Conservation (phyloP, 352 stramenopile genomes). For the Phytopythium montanum region DNA sequence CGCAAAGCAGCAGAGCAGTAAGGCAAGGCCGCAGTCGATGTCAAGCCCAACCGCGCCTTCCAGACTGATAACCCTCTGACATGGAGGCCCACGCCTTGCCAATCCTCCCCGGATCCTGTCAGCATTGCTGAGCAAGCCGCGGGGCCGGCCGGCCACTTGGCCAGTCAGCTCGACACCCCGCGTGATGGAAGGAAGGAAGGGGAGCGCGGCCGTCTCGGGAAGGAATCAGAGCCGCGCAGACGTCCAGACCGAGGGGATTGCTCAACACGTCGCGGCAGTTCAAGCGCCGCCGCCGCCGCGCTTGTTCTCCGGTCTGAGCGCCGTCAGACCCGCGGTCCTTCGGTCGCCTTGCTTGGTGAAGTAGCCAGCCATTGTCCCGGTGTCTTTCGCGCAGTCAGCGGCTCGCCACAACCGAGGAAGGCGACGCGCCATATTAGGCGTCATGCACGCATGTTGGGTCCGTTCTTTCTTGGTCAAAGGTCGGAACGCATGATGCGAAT, state of each 20-base stretch:
- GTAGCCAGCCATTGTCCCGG: too few relatives aligned
- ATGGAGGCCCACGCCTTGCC: constrained; percentile 4
- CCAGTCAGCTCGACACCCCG: neutral
- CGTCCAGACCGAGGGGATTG: neutral
- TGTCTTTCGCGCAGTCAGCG: too few relatives aligned
- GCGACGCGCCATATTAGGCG: too few relatives aligned
- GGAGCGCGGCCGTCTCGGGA: neutral
- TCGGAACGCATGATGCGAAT: neutral
- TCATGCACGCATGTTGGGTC: neutral
- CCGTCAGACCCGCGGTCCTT: neutral
- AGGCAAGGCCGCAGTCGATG: neutral
- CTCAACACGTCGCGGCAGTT: neutral
- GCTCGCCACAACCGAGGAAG: too few relatives aligned
- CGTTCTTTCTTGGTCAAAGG: neutral
- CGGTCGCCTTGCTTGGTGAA: neutral
- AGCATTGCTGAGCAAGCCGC: neutral
- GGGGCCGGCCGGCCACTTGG: neutral
- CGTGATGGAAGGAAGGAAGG: neutral
- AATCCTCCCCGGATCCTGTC: neutral
- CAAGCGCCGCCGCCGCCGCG: neutral
- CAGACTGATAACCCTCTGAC: constrained; percentile 1
- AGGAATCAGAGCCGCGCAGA: neutral
- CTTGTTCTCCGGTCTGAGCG: too few relatives aligned
- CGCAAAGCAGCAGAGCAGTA: too few relatives aligned
- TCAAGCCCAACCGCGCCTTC: neutral